These are phyloP conservation scores for Aspergillus sclerotioniger DNA, from an alignment of 495 filamentous ascomycete genomes.

Conservation along the genomic window DNA sequence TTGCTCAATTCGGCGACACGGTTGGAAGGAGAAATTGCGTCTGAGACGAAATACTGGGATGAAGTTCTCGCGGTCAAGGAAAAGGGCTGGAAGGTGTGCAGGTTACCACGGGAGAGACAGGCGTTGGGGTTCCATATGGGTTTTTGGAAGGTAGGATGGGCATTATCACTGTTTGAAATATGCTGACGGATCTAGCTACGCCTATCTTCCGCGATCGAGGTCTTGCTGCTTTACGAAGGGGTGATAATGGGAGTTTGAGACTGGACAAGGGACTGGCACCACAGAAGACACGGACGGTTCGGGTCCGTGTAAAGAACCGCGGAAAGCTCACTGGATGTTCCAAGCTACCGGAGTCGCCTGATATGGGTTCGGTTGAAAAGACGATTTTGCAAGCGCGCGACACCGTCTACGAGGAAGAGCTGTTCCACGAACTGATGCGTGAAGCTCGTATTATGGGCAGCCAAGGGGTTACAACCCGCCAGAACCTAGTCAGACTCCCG, in stretches of 20 bases:
- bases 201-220: constrained; percentile 75
- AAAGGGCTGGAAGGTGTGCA: constrained; percentile 78
- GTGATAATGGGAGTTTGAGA: constrained; percentile 68
- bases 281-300: constrained; percentile 58
- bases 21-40: constrained; percentile 69
- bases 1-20: constrained; percentile 69
- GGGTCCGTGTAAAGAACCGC: constrained; percentile 53
- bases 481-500: constrained; percentile 58
- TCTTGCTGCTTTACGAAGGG: constrained; percentile 70
- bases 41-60: constrained; percentile 85
- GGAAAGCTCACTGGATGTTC: constrained; percentile 43
- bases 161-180: background rate
- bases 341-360: constrained; percentile 32
- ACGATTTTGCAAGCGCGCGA: constrained; percentile 80
- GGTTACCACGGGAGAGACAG: constrained; percentile 68
- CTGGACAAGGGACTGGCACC: constrained; percentile 67
- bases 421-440: constrained; percentile 86
- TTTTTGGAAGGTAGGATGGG: constrained; percentile 65
- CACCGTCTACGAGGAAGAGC: constrained; percentile 84
- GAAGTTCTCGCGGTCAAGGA: constrained; percentile 77
- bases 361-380: constrained; percentile 50
- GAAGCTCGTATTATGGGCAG: constrained; percentile 70
- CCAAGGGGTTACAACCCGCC: constrained; percentile 61
- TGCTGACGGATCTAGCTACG: constrained; percentile 47
- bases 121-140: constrained; percentile 82